Evolutionary conservation across 768 basidiomycete genomes (phyloP), one percentile per base, ranked within the genome.

Genomic region (Hypsizygus marmoreus): DNA sequence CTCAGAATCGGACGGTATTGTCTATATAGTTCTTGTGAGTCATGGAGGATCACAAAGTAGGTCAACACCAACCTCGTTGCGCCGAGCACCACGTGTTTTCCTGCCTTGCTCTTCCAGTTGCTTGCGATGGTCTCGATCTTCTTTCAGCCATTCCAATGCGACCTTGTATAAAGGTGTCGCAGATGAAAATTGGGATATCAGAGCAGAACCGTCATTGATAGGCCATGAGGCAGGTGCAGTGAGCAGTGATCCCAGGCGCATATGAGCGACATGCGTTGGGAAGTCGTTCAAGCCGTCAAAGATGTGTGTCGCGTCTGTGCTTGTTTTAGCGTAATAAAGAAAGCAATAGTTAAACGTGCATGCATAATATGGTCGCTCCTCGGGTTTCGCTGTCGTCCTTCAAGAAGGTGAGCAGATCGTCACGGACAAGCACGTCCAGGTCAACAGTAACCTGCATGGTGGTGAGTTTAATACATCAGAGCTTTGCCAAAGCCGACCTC

Each of bases 341-440:
- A 40, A 45, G 20, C 29, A 17, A 25, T 40, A 19, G 29, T 31
- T n/a, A 29, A 43, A 25, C 29, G 36, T 30, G 69, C 83, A 57
- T 59, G 81, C 91, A 98, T 41, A 99, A 67, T 44, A 98, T 86
- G 10, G 95, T 97, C 9, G 95, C 90, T 1, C 81, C 80, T 25
- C 97, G 81, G 4, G 68, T 61, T 50, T 86, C 79, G 53, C 89
- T 89, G 59, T 99, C 97, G 11, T 77, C 66, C 53, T 85, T 86
- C 39, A 99, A 80, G 70, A 97, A 98, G 7, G 68, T 77, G 54
- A 99, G 79, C n/a, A 99, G 75, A 50, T 94, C 88, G 43, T 90
- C 81, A 38, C 97, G 85, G 33, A 99, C 97, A 30, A 97, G 79
- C 12, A 97, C 95, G 59, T 99, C 97, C 11, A 99, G 74, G 65